Base-by-base conservation (phyloP, 352 stramenopile genomes). In the Globisporangium perplexum region DNA sequence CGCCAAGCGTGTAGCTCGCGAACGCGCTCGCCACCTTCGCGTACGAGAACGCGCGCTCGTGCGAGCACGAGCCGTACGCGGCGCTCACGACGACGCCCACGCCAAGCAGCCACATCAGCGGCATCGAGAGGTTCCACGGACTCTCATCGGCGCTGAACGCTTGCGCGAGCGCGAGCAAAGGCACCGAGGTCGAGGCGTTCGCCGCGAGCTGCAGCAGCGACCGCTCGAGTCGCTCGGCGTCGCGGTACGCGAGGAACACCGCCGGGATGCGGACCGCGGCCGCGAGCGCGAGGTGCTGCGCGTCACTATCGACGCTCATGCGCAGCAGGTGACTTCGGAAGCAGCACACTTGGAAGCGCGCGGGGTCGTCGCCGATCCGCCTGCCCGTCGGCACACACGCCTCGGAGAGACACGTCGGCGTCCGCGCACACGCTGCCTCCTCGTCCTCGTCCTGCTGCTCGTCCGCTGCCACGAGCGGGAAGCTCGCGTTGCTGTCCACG, bases 101-200 rank as follows among this genome's bases (percentile, higher is more conserved):
- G 6, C 72, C 78, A 15, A 89, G 59, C 10, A 76, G 41, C 78
- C 78, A 89, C 24, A 72, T 82, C 17, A 85, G 45, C 14, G 75
- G 55, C 78, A 89, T 89, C 11, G 76, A 80, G 26, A 69, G 28
- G 45, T 89, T 87, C 78, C 78, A 89, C 18, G 72, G 70, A 53
- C 59, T 76, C 53, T 83, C 73, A 23, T 83, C 63, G 4, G 54
- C 43, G 20, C 69, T 66, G 51, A 82, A 71, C 1, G 59, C 73
- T 35, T 55, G 68, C 18, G 71, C 61, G 0, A 59, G 26, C 15
- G 36, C 36, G 33, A 74, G 52, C 10, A 11, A 2, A 24, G 26
- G 15, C 23, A 41, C 7, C 2, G 51, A n/a, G 1, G 28, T 17
- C 17, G n/a, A 6, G 4, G 11, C 24, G 7, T 23, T 7, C 18